A percentile compares a stretch with the other conserved stretches of the same genome.
Conservation (phyloP, 805 yeast genomes). For the Danielozyma ontarioensis region DNA sequence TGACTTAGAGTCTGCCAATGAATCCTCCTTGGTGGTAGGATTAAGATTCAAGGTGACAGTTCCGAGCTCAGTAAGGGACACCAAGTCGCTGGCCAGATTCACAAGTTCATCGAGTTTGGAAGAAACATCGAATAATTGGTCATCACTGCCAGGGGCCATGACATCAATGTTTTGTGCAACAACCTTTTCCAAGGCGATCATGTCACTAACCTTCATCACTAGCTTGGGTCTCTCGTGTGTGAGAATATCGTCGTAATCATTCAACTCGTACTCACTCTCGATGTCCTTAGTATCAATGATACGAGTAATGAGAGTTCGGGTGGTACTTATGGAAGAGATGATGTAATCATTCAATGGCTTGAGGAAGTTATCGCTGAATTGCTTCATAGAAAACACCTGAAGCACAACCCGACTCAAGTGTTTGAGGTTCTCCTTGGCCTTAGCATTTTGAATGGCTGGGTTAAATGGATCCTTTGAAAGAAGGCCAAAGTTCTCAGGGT, state of each 20-base stretch:
- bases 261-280: slow-evolving; percentile 56
- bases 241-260: slow-evolving; percentile 63
- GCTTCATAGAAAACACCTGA: slow-evolving; percentile 64
- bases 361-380: slow-evolving; percentile 66
- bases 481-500: slow-evolving; percentile 57
- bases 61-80: slow-evolving; percentile 49
- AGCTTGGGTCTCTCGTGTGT: slow-evolving; percentile 43
- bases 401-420: slow-evolving; percentile 54
- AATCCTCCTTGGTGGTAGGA: slow-evolving; percentile 41
- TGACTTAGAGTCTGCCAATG: slow-evolving; percentile 50
- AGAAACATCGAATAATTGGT: slow-evolving; percentile 44
- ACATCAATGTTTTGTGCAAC: slow-evolving; percentile 37
- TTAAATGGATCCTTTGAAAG: slow-evolving; percentile 22
- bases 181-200: slow-evolving; percentile 41
- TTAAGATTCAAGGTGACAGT: slow-evolving; percentile 54
- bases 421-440: slow-evolving; percentile 44
- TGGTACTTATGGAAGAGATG: slow-evolving; percentile 42
- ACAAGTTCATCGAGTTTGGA: slow-evolving; percentile 36
- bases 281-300: slow-evolving; percentile 52
- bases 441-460: slow-evolving; percentile 11
- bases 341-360: slow-evolving; percentile 79
- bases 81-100: slow-evolving; percentile 32
- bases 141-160: slow-evolving; percentile 49
- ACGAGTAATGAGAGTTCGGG: slow-evolving; percentile 39
- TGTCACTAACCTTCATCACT: slow-evolving; percentile 39